These are phyloP conservation scores for Penicillium antarcticum DNA, from an alignment of 495 filamentous ascomycete genomes.

Conservation along the genomic window DNA sequence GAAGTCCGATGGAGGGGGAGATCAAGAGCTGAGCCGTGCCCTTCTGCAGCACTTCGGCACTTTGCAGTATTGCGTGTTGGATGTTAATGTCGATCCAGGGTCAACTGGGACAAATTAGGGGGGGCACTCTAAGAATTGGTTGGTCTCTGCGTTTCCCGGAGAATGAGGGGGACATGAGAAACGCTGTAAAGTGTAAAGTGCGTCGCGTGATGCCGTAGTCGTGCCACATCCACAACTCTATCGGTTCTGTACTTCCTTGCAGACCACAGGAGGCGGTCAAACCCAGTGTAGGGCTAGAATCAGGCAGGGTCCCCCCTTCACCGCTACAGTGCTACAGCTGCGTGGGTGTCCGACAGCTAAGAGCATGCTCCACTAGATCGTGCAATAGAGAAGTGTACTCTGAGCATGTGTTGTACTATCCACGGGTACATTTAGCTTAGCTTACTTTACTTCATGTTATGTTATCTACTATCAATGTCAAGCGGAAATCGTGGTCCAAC, in stretches of 20 bases:
- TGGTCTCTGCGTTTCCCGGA: neutral
- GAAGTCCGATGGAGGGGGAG: slow-evolving; percentile 12
- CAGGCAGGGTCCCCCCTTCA: slow-evolving; percentile 15
- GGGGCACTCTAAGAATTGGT: neutral
- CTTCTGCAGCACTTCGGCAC: neutral
- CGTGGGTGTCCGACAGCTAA: slow-evolving; percentile 18
- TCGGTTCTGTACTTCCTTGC: slow-evolving; percentile 16
- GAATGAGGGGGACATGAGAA: neutral
- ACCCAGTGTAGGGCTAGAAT: slow-evolving; percentile 5
- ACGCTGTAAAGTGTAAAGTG: neutral
- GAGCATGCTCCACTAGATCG: slow-evolving; percentile 8
- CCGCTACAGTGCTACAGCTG: slow-evolving; percentile 27
- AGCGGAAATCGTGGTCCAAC: neutral
- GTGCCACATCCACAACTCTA: slow-evolving; percentile 10
- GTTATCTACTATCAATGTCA: neutral
- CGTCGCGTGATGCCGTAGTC: slow-evolving; percentile 10
- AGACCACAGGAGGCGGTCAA: slow-evolving; percentile 36
- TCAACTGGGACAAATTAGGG: neutral
- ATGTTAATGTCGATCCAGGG: slow-evolving; percentile 2
- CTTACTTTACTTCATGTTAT: too few species aligned
- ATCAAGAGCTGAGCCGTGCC: slow-evolving; percentile 20
- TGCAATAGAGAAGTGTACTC: neutral
- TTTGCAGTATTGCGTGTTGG: slow-evolving; percentile 6
- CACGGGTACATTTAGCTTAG: too few species aligned
- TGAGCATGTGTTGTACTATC: neutral